Conservation (phyloP, 1,139 yeast species). For the Candida albicans region DNA sequence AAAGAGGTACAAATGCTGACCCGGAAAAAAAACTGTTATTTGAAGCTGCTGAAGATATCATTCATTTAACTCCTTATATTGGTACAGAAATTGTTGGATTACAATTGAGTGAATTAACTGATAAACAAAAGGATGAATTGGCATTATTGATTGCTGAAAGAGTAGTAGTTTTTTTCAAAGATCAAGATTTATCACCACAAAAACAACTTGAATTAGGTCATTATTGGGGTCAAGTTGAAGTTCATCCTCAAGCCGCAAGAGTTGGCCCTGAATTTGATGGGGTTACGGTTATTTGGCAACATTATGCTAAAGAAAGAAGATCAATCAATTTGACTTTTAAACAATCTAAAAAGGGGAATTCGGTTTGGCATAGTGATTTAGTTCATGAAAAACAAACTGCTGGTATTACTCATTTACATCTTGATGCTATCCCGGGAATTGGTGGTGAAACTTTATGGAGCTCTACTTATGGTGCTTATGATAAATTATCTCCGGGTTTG, state of each 20-base stretch:
- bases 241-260: constrained; percentile 41
- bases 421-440: constrained; percentile 34
- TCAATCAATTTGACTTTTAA: constrained; percentile 30
- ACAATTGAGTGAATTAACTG: constrained; percentile 48
- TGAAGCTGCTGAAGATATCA: constrained; percentile 53
- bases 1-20: constrained; percentile 51
- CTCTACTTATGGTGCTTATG: constrained; percentile 40
- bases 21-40: constrained; percentile 53
- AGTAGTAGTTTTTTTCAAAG: constrained; percentile 44
- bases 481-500: constrained; percentile 37
- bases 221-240: constrained; percentile 46
- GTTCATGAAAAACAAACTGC: constrained; percentile 41
- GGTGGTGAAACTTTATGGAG: constrained; percentile 42
- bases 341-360: constrained; percentile 32
- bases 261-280: constrained; percentile 34
- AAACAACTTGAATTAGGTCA: constrained; percentile 46
- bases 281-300: constrained; percentile 55
- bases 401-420: constrained; percentile 39
- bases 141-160: constrained; percentile 45
- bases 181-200: constrained; percentile 44
- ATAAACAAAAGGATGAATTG: constrained; percentile 53
- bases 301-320: constrained; percentile 28
- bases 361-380: constrained; percentile 37
- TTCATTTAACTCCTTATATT: constrained; percentile 45
- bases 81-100: constrained; percentile 61